Evolutionary conservation across 2,329 filamentous ascomycete species (phyloP).

Genomic region (Chaetomiaceae sp.): DNA sequence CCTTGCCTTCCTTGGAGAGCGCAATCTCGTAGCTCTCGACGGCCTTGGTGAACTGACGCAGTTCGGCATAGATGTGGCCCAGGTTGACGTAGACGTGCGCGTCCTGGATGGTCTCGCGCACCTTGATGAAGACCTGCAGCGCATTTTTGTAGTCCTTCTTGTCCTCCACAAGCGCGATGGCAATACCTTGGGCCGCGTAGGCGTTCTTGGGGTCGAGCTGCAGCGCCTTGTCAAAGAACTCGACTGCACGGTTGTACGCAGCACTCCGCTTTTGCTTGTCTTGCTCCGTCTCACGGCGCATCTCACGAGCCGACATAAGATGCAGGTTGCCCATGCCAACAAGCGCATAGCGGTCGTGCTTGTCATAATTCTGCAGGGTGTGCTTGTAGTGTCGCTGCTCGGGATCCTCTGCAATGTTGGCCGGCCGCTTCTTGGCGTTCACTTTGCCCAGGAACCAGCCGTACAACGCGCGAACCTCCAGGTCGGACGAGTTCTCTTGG

Average conservation of each 20-base stretch:
- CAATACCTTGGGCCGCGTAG: slow-evolving; percentile 92
- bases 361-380: slow-evolving; percentile 88
- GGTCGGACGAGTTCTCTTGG: slow-evolving; percentile 74
- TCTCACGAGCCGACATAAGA: slow-evolving; percentile 81
- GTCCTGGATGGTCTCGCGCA: slow-evolving; percentile 86
- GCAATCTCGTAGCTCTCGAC: slow-evolving; percentile 94
- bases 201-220: slow-evolving; percentile 94
- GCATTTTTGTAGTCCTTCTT: slow-evolving; percentile 82
- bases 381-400: slow-evolving; percentile 96
- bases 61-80: slow-evolving; percentile 85
- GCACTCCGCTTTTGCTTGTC: slow-evolving; percentile 88
- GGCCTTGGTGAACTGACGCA: slow-evolving; percentile 84
- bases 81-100: slow-evolving; percentile 87
- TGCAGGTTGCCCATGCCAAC: slow-evolving; percentile 97
- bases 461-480: slow-evolving; percentile 89
- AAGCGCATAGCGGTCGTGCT: slow-evolving; percentile 94
- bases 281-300: slow-evolving; percentile 82
- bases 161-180: slow-evolving; percentile 90
- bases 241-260: slow-evolving; percentile 85
- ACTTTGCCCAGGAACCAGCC: slow-evolving; percentile 90
- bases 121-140: slow-evolving; percentile 81
- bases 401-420: slow-evolving; percentile 79
- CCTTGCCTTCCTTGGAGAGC: slow-evolving; percentile 69
- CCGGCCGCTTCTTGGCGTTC: slow-evolving; percentile 71
- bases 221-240: slow-evolving; percentile 97